phyloP scores from a whole-genome alignment of 1,284 basidiomycete genomes.

The Lignosus rhinocerotis region DNA sequence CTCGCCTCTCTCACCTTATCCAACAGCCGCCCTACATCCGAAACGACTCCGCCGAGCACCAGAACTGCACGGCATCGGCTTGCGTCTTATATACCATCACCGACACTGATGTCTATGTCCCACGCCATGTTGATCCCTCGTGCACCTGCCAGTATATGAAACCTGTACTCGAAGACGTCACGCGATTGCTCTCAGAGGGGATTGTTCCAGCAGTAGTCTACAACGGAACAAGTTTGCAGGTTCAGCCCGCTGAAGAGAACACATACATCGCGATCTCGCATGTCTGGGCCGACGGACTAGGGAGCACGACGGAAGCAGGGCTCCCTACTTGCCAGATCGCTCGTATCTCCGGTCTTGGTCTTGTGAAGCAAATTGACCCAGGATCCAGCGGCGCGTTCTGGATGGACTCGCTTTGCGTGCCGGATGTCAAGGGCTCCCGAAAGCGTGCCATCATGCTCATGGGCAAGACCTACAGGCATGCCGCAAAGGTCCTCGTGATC shows the following conservation, averaged over 20 bases:
- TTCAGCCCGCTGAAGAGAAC: background rate
- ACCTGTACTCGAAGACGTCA: constrained; percentile 8
- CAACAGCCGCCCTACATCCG: constrained; percentile 6
- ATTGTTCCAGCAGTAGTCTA: background rate
- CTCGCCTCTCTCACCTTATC: constrained; percentile 6
- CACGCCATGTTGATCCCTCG: constrained; percentile 7
- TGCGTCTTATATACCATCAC: constrained; percentile 11
- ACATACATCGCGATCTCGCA: constrained; percentile 23
- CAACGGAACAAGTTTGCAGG: background rate
- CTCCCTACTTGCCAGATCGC: constrained; percentile 17
- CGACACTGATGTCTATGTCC: background rate
- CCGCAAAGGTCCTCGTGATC: constrained; percentile 17
- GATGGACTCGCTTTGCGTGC: constrained; percentile 24
- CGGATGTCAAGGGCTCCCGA: background rate
- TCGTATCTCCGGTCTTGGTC: constrained; percentile 7
- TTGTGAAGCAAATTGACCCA: constrained; percentile 3
- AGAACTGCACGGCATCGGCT: background rate
- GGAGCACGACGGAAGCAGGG: constrained; percentile 22
- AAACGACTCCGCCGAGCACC: constrained; percentile 1
- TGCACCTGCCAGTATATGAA: constrained; percentile 9
- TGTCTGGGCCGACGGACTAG: constrained; percentile 25
- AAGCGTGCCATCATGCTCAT: constrained; percentile 19
- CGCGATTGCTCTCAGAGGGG: background rate
- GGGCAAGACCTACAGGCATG: constrained; percentile 16
- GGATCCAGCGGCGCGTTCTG: constrained; percentile 17